Evolutionary conservation across 225 moss, liverwort and hornwort species (phyloP).

Genomic region (Straminergon stramineum): DNA sequence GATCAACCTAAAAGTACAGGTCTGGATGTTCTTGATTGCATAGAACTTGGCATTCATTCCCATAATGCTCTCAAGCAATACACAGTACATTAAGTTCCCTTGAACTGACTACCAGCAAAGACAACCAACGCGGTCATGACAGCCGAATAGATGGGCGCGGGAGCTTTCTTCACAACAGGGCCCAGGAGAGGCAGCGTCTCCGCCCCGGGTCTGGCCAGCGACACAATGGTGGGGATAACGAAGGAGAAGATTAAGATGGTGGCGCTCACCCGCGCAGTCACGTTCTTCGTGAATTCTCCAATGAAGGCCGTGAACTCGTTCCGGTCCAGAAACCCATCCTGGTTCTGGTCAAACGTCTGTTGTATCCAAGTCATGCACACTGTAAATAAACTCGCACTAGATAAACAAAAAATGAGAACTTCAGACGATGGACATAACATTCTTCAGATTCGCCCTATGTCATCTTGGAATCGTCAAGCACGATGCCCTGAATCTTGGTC

Average conservation of each 20-base stretch:
- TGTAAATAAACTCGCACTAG: not conserved
- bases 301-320: slow-evolving; percentile 68
- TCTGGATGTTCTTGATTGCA: not conserved
- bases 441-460: not conserved
- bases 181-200: slow-evolving; percentile 70
- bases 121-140: slow-evolving; percentile 56
- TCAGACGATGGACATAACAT: not conserved
- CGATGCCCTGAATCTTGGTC: not conserved
- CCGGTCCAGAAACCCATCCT: slow-evolving; percentile 64
- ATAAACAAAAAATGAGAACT: not conserved
- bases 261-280: slow-evolving; percentile 20
- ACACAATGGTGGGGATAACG: slow-evolving; percentile 60
- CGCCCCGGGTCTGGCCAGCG: slow-evolving; percentile 59
- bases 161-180: slow-evolving; percentile 52
- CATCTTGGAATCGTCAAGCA: not conserved
- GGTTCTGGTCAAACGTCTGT: slow-evolving; percentile 69
- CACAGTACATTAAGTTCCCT: not conserved
- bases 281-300: slow-evolving; percentile 46
- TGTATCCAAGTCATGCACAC: not conserved
- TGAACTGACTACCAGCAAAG: slow-evolving; percentile 27
- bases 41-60: not conserved
- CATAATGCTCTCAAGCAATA: not conserved
- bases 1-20: not conserved
- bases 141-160: slow-evolving; percentile 65
- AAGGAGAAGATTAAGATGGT: slow-evolving; percentile 57